Conservation (phyloP, 129 eudicot species). For the Rutidosis leptorrhynchoides region DNA sequence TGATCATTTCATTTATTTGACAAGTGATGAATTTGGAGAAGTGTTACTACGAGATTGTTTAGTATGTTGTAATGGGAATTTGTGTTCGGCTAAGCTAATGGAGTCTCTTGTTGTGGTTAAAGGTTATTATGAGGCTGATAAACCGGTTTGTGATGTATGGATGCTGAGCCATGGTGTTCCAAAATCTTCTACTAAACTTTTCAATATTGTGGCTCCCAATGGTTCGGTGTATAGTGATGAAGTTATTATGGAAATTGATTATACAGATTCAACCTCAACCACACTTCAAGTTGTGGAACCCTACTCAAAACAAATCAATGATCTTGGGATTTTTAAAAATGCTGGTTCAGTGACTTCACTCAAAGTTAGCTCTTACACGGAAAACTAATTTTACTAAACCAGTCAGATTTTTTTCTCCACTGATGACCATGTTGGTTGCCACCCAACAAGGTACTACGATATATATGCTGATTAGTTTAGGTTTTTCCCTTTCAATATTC, state of each 20-base stretch:
- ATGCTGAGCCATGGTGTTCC: neutral
- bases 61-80: neutral
- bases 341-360: too few relatives aligned
- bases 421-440: too few relatives aligned
- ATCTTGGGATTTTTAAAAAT: too few relatives aligned
- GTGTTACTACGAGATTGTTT: neutral
- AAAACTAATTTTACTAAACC: too few relatives aligned
- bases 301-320: too few relatives aligned
- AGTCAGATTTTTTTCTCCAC: too few relatives aligned
- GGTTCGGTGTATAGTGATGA: neutral
- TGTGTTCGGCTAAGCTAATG: neutral
- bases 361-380: too few relatives aligned
- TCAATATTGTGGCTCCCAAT: neutral
- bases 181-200: neutral
- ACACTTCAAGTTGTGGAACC: too few relatives aligned
- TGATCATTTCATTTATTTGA: neutral
- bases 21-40: conserved; percentile 4
- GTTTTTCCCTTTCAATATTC: too few relatives aligned
- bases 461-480: too few relatives aligned
- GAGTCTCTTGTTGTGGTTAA: neutral
- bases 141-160: conserved; percentile 1
- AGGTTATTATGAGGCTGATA: neutral
- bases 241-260: neutral
- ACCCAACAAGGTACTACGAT: too few relatives aligned
- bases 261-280: too few relatives aligned